Percentiles rank a stretch among this genome's conserved stretches.
These are phyloP conservation scores for Cladosporium austrohemisphaericum DNA, from an alignment of 2,329 filamentous ascomycete genomes.

Conservation along the genomic window DNA sequence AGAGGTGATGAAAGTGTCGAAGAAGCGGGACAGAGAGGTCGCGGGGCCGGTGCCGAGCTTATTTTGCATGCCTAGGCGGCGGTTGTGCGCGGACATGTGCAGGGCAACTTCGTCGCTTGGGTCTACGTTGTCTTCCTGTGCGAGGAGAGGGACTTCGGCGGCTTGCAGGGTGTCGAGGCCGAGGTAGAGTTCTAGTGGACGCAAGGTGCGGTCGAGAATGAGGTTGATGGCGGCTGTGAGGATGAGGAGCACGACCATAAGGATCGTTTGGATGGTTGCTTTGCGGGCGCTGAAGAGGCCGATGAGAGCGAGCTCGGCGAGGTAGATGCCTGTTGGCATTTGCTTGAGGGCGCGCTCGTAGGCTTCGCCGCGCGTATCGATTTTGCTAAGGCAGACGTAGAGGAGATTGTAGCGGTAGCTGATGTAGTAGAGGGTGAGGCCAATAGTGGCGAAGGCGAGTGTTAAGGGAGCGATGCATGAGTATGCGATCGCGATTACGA, in stretches of 20 bases:
- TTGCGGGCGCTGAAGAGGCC: conserved; percentile 42
- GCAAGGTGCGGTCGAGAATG: conserved; percentile 28
- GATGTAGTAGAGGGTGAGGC: conserved; percentile 44
- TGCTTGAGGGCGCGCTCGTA: conserved; percentile 47
- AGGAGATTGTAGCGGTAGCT: conserved; percentile 49
- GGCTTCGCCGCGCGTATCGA: conserved; percentile 46
- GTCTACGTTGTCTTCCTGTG: conserved; percentile 28
- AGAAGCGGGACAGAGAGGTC: conserved; percentile 28
- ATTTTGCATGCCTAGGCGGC: conserved; percentile 27
- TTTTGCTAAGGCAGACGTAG: conserved; percentile 44
- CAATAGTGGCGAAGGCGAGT: conserved; percentile 44
- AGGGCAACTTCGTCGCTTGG: conserved; percentile 26
- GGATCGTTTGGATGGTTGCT: conserved; percentile 39
- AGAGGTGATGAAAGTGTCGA: conserved; percentile 28
- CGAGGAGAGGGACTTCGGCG: conserved; percentile 29
- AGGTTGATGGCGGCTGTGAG: conserved; percentile 33
- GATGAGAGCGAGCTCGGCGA: conserved; percentile 47
- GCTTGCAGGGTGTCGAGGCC: conserved; percentile 31
- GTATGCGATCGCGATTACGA: conserved; percentile 44
- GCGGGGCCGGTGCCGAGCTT: conserved; percentile 16
- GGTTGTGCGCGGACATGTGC: conserved; percentile 30
- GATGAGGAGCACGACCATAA: conserved; percentile 41
- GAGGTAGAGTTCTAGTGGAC: conserved; percentile 32
- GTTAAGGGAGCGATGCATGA: conserved; percentile 48
- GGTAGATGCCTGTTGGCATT: conserved; percentile 45